Evolutionary conservation across 1,284 basidiomycete species (phyloP), one percentile per base, ranked within the genome.

Genomic region (Pholiota adiposa): DNA sequence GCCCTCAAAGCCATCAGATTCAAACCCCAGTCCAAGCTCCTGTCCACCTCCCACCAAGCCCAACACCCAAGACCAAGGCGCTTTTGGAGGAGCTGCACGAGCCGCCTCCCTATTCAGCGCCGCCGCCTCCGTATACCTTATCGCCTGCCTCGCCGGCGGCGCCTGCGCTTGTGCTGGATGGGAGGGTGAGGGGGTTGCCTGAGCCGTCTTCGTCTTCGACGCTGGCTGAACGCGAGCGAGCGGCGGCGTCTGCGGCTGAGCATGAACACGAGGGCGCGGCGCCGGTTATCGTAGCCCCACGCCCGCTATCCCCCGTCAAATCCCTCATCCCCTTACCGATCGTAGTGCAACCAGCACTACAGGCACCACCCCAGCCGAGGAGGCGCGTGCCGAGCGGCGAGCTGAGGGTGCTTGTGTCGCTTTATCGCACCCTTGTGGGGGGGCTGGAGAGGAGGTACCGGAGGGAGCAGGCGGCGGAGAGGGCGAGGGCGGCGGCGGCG

Each of bases 361-460:
- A 19, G 34, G 50, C 43, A 18, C 56, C 18, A 14, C 46, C 44
- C 33, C 52, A 11, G 16, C 41, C 1, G 1, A 14, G 58, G 12
- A 18, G 51, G 11, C 65, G 62, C 1, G 51, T 65, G n/a, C 58
- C 66, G 11, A 44, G 62, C 11, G 64, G 63, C 5, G 66, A 67
- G 50, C 58, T 69, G 31, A 53, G 58, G 19, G 49, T 67, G 5
- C 59, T 69, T n/a, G 27, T 66, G 16, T 62, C 59, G 34, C 61
- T 69, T 9, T 69, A 67, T 50, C 52, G 64, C 18, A 69, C 66
- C 1, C 52, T 69, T 21, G 61, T 66, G 12, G 59, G 54, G 23
- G 68, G 68, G 9, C 51, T 69, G 36, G 68, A 69, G 57, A 51
- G 50, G 43, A 21, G 63, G 34, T 53, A 64, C 21, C 40, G 56